Evolutionary conservation across 2,329 filamentous ascomycete species (phyloP).

Genomic region (Nigrospora osmanthi): DNA sequence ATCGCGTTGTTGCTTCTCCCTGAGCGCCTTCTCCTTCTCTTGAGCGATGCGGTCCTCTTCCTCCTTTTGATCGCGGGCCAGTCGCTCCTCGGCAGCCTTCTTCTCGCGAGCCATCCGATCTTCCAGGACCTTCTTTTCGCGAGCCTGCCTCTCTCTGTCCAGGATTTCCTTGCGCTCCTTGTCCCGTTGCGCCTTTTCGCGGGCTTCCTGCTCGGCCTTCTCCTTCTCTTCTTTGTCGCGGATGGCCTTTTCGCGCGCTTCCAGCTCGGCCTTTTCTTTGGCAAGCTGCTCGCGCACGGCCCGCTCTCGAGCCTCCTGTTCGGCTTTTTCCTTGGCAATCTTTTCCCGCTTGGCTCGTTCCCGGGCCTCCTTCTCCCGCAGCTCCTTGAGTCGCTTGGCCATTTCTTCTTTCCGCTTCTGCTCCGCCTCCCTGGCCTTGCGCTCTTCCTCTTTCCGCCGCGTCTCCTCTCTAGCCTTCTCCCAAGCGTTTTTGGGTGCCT

Average conservation of each 20-base stretch:
- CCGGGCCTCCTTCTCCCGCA: constrained; percentile 47
- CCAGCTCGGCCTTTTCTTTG: constrained; percentile 28
- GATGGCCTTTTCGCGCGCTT: constrained; percentile 21
- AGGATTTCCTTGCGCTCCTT: constrained; percentile 19
- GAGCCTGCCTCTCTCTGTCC: constrained; percentile 20
- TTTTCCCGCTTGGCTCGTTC: constrained; percentile 31
- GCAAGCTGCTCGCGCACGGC: constrained; percentile 17
- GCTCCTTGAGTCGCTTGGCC: constrained; percentile 41
- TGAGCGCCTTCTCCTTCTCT: constrained; percentile 29
- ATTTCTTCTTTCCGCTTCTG: constrained; percentile 51
- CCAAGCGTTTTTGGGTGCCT: constrained; percentile 46
- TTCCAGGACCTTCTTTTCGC: constrained; percentile 17
- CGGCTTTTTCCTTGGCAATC: constrained; percentile 21
- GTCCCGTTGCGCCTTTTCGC: constrained; percentile 20
- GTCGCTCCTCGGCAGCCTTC: constrained; percentile 26
- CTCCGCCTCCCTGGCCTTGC: constrained; percentile 52
- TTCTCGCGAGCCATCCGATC: constrained; percentile 10
- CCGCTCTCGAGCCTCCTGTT: constrained; percentile 25
- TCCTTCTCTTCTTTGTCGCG: constrained; percentile 22
- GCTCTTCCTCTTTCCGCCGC: constrained; percentile 54
- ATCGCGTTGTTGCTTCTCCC: constrained; percentile 25
- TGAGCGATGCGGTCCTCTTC: constrained; percentile 18
- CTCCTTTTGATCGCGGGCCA: constrained; percentile 21
- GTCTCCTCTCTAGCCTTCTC: constrained; percentile 64
- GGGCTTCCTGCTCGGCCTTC: constrained; percentile 25